Conservation (phyloP, 768 basidiomycete species). For the Ramaria sp. region DNA sequence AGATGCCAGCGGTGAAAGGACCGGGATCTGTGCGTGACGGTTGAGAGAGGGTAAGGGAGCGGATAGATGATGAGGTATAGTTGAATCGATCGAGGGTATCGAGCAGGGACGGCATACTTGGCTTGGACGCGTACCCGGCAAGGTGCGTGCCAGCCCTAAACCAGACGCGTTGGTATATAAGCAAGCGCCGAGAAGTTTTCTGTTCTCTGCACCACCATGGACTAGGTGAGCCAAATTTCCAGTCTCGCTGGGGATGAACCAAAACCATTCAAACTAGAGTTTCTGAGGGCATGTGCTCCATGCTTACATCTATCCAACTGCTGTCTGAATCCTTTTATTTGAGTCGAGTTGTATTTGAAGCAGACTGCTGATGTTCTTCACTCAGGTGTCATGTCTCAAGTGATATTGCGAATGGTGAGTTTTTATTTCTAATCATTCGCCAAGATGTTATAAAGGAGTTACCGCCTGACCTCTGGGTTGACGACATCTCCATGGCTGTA, state of each 20-base stretch:
- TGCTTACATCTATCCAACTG: slow-evolving; percentile 58
- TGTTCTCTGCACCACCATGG: background rate
- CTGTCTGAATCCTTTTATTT: slow-evolving; percentile 42
- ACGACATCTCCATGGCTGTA: slow-evolving; percentile 80
- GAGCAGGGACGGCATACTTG: slow-evolving; percentile 41
- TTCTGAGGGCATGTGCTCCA: slow-evolving; percentile 67
- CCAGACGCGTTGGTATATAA: background rate
- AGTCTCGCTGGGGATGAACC: slow-evolving; percentile 37
- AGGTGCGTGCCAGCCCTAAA: slow-evolving; percentile 1
- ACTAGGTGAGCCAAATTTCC: background rate
- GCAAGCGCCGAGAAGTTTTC: background rate
- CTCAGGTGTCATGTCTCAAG: slow-evolving; percentile 3
- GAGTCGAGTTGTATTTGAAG: background rate
- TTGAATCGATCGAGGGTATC: slow-evolving; percentile 63
- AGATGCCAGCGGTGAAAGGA: slow-evolving; percentile 57
- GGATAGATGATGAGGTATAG: slow-evolving; percentile 41
- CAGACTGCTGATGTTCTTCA: slow-evolving; percentile 5
- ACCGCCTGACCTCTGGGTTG: slow-evolving; percentile 69
- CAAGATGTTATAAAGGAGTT: slow-evolving; percentile 70
- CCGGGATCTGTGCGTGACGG: slow-evolving; percentile 13
- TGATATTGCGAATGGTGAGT: slow-evolving; percentile 24
- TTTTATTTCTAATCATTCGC: slow-evolving; percentile 10
- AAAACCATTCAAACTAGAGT: slow-evolving; percentile 84
- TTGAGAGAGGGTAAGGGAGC: slow-evolving; percentile 29
- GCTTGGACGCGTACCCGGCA: background rate